Conservation (phyloP, 495 filamentous ascomycete genomes). For the Entonaema liquescens region DNA sequence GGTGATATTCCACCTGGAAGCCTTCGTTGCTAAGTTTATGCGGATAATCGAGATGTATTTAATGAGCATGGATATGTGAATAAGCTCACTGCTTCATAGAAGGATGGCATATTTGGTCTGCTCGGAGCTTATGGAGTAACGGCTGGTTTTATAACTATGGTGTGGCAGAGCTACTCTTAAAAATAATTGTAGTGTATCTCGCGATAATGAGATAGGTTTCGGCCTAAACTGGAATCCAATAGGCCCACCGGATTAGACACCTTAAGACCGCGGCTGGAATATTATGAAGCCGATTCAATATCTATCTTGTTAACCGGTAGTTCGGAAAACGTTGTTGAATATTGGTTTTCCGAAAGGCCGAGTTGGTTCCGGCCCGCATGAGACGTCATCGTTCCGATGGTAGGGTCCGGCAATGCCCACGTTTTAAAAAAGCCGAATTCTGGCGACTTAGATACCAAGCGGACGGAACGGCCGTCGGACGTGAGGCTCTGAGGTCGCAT, state of each 20-base stretch:
- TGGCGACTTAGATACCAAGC: conserved; percentile 18
- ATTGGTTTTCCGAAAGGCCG: conserved; percentile 33
- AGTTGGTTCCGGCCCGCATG: conserved; percentile 25
- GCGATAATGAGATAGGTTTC: conserved; percentile 24
- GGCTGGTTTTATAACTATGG: conserved; percentile 21
- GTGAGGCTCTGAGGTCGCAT: conserved; percentile 22
- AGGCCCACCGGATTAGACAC: conserved; percentile 1
- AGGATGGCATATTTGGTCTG: conserved; percentile 18
- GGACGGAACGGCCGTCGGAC: conserved; percentile 30
- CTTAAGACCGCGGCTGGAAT: conserved; percentile 14
- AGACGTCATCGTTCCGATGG: conserved; percentile 29
- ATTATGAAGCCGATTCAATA: conserved; percentile 12
- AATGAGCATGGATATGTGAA: conserved; percentile 83
- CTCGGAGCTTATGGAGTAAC: conserved; percentile 27
- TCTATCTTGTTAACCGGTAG: conserved; percentile 1
- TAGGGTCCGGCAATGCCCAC: conserved; percentile 12
- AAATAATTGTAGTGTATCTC: conserved; percentile 8
- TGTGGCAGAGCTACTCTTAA: conserved; percentile 4
- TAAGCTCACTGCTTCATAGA: neutral
- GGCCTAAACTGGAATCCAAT: conserved; percentile 1
- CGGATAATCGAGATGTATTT: conserved; percentile 90
- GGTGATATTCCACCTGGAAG: conserved; percentile 97
- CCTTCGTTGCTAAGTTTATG: conserved; percentile 99
- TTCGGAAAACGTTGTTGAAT: conserved; percentile 12
- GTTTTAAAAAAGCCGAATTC: conserved; percentile 32